These are phyloP conservation scores for Phytophthora uliginosa DNA, from an alignment of 352 stramenopile genomes.

Conservation along the genomic window DNA sequence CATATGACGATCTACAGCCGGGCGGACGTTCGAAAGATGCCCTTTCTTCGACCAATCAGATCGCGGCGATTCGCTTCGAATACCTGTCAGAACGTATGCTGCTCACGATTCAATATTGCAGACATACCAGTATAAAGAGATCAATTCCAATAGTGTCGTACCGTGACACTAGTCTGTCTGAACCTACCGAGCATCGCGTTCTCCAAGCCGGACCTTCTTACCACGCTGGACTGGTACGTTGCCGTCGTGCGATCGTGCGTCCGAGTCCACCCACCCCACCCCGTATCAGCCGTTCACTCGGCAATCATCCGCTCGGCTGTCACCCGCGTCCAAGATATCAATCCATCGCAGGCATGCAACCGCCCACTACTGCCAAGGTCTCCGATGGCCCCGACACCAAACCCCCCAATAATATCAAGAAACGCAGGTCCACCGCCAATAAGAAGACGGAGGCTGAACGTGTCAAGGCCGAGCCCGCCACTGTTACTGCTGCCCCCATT, in stretches of 20 bases:
- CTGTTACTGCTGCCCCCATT: background rate
- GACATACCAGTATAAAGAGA: background rate
- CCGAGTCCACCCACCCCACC: conserved; percentile 26
- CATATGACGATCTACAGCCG: conserved; percentile 16
- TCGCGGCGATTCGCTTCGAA: conserved; percentile 22
- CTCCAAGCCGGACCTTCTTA: background rate
- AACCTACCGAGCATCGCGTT: background rate
- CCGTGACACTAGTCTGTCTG: background rate
- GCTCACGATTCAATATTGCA: background rate
- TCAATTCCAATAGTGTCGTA: background rate
- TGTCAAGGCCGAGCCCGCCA: background rate
- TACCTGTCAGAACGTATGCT: conserved; percentile 2
- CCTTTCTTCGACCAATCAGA: conserved; percentile 31
- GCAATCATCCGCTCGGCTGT: conserved; percentile 26
- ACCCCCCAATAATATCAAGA: conserved; percentile 5
- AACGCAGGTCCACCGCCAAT: conserved; percentile 18
- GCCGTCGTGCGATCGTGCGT: conserved; percentile 24
- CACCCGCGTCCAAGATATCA: conserved; percentile 7
- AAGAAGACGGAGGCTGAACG: conserved; percentile 2
- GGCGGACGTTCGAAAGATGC: conserved; percentile 15
- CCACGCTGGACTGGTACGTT: conserved; percentile 23
- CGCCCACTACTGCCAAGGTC: conserved; percentile 10
- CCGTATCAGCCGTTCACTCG: conserved; percentile 37
- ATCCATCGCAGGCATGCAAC: conserved; percentile 23
- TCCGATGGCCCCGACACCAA: conserved; percentile 3